Evolutionary conservation across 2,329 filamentous ascomycete genomes (phyloP), one percentile per base, ranked within the genome.

Genomic region (Nigrospora osmanthi): DNA sequence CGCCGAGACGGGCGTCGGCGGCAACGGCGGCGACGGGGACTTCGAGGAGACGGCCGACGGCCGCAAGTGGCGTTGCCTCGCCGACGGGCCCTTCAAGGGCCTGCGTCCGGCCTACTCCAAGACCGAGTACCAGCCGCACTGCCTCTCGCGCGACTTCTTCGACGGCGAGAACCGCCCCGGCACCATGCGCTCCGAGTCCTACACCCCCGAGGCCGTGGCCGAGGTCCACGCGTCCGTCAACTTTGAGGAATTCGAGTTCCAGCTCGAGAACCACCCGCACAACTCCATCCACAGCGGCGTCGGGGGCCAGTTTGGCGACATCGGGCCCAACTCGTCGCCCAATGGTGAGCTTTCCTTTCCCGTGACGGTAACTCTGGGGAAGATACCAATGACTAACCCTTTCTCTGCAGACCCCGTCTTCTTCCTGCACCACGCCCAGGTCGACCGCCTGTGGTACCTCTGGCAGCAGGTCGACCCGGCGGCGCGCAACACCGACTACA

Each of bases 381-480:
- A 15, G 11, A 6, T 15, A 32, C n/a, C 5, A 7, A 5, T 14
- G 28, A 41, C 39, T 37, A 19, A 28, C 32, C n/a, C n/a, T n/a
- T n/a, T n/a, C 2, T 14, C n/a, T n/a, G 11, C 14, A 42, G 40
- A 40, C n/a, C 41, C 41, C 17, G 14, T 44, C n/a, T 44, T 44
- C 36, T 44, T 44, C 31, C 17, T 44, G 28, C 43, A 44, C 37
- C 43, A 44, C 31, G 3, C 19, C 13, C 34, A 44, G 13, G 34
- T 44, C 15, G 43, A 44, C 14, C 38, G 43, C 12, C 35, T 39
- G 10, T 44, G 43, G 43, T 28, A 38, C 30, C 37, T 17, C 30
- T 44, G 43, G 41, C 41, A 43, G 41, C 38, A 33, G 38, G 38
- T 7, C 38, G 9, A 33, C 38, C 28, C 28, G 23, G 38, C 31